Base-by-base conservation (phyloP, 2,329 filamentous ascomycete species). In the Penicillium sp. region DNA sequence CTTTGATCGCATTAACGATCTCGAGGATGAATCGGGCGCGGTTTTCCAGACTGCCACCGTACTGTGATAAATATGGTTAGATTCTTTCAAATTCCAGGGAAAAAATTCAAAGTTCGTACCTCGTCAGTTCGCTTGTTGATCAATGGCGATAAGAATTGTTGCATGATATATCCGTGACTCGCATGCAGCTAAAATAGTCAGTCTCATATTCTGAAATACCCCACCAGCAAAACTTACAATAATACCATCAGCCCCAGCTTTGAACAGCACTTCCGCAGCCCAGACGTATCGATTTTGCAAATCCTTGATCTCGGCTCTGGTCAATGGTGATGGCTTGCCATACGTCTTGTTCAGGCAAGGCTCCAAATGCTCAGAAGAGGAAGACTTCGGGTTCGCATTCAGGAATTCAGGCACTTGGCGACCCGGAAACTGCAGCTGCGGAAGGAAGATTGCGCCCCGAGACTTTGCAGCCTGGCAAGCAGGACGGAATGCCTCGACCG, bases 401-500 rank as follows among this genome's bases (percentile, higher is more conserved):
- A 68, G 26, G 24, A 62, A 62, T 27, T 65, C 64, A 3, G 62
- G 58, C 16, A 65, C 63, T 50, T 68, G 64, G 19, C 64, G 58
- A 29, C 65, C 65, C 1, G 65, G 65, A 43, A 66, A 66, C 39
- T 64, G 62, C 19, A 68, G 48, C 47, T 68, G 65, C 3, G 63
- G 63, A 16, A 68, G 52, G 21, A 62, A 67, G 3, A 68, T 44
- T 6, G 63, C 63, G 27, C 65, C 65, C 5, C 59, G 58, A 22
- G 62, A 65, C 46, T 66, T 67, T 11, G 65, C 64, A 13, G 60
- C 64, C 11, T 57, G 48, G 41, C 63, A 57, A 3, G 65, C 59
- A n/a, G 63, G 62, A n/a, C 56, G 48, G 43, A 66, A 67, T 10
- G 64, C 66, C 31, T 58, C 59, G 1, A 69, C 60, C 3, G 64